These are phyloP conservation scores for Sporisorium iseilematis-ciliati DNA, from an alignment of 1,284 basidiomycete genomes.

Conservation along the genomic window DNA sequence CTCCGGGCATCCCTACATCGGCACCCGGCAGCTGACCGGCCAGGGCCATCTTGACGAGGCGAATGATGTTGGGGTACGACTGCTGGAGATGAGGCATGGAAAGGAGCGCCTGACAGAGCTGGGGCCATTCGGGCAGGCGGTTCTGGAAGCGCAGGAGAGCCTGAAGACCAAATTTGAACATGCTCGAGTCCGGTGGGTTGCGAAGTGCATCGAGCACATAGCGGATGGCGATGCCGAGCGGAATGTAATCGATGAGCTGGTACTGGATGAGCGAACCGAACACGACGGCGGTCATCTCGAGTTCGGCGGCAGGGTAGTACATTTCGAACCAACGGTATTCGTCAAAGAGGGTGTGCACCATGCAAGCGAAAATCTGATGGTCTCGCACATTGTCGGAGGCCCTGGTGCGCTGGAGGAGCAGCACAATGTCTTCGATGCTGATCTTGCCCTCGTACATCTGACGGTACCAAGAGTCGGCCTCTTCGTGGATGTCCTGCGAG, in stretches of 20 bases:
- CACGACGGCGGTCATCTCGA: constrained; percentile 94
- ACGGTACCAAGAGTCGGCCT: constrained; percentile 91
- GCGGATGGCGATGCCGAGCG: constrained; percentile 95
- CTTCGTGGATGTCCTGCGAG: constrained; percentile 86
- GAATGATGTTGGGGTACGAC: constrained; percentile 83
- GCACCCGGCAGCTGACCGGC: constrained; percentile 40
- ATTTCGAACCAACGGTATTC: constrained; percentile 99
- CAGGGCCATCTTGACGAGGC: constrained; percentile 58
- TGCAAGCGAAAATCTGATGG: constrained; percentile 97
- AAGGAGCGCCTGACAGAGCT: constrained; percentile 88
- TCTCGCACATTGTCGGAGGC: constrained; percentile 85
- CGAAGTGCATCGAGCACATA: constrained; percentile 92
- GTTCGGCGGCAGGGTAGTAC: constrained; percentile 87
- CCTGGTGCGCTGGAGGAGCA: constrained; percentile 86
- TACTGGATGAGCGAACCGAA: constrained; percentile 97
- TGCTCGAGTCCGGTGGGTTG: constrained; percentile 83
- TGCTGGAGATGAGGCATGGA: constrained; percentile 89
- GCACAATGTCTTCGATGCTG: constrained; percentile 92
- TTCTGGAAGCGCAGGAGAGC: constrained; percentile 89
- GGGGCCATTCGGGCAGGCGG: constrained; percentile 91
- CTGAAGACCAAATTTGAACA: constrained; percentile 95
- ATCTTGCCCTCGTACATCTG: constrained; percentile 95
- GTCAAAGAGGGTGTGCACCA: constrained; percentile 99
- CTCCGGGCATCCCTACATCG: constrained; percentile 37
- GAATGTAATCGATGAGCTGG: constrained; percentile 92